Conservation (phyloP, 2,329 filamentous ascomycete genomes). For the Diaporthe velutina region DNA sequence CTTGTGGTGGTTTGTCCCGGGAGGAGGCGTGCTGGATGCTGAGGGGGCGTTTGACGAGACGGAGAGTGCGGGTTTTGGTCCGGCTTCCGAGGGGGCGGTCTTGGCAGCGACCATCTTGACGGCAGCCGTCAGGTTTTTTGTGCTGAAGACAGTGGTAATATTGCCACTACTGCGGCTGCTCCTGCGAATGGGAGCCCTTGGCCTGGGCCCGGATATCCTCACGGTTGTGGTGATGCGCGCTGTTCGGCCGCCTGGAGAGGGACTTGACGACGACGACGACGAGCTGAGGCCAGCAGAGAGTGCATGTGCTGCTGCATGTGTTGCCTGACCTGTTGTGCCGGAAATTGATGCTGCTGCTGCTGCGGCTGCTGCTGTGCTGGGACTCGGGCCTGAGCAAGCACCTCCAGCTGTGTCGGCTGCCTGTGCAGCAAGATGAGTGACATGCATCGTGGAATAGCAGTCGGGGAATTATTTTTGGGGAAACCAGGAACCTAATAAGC, state of each 20-base stretch:
- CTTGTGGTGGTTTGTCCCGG: constrained; percentile 35
- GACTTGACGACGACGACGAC: neutral
- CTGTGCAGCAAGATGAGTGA: constrained; percentile 35
- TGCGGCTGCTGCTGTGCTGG: neutral
- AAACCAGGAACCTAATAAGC: constrained; percentile 24
- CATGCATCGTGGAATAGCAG: constrained; percentile 35
- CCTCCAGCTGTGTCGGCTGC: constrained; percentile 34
- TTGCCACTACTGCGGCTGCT: constrained; percentile 33
- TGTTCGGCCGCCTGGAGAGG: constrained; percentile 13
- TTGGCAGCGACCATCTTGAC: constrained; percentile 39
- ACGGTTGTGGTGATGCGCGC: constrained; percentile 37
- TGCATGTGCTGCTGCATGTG: neutral
- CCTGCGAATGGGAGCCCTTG: constrained; percentile 34
- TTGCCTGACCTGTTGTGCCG: neutral
- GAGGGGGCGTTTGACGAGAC: constrained; percentile 20
- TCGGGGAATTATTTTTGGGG: constrained; percentile 20
- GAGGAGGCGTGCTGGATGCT: constrained; percentile 14
- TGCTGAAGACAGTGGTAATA: constrained; percentile 36
- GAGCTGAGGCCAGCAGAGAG: neutral
- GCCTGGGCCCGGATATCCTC: constrained; percentile 36
- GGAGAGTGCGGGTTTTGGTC: constrained; percentile 26
- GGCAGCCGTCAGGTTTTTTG: constrained; percentile 39
- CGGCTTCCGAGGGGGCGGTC: constrained; percentile 35
- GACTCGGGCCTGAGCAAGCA: neutral
- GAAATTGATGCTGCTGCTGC: neutral